Percentiles rank a stretch among this genome's conserved stretches.
Evolutionary conservation across 768 basidiomycete species (phyloP).

Genomic region (Amanita molliuscula): DNA sequence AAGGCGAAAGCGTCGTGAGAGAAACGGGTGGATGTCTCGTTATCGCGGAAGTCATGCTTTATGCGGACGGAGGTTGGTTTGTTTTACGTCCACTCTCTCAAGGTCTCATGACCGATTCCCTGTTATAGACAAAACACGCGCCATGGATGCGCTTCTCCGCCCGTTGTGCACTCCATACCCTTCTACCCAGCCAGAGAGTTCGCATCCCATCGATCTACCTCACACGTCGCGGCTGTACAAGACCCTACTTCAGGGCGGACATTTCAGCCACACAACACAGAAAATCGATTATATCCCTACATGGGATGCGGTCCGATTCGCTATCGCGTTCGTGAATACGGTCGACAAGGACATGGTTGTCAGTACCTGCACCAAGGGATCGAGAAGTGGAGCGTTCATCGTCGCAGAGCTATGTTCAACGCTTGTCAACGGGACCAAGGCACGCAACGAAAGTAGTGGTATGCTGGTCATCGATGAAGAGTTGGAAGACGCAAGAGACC

Average conservation of each 20-base stretch:
- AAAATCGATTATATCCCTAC: conserved; percentile 34
- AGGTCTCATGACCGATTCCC: not conserved
- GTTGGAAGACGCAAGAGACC: conserved; percentile 23
- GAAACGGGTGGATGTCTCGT: conserved; percentile 78
- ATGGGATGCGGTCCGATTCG: conserved; percentile 56
- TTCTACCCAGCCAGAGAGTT: conserved; percentile 11
- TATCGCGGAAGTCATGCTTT: conserved; percentile 74
- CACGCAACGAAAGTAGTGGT: not conserved
- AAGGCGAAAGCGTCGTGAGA: conserved; percentile 49
- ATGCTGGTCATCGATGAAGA: conserved; percentile 5
- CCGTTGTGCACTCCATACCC: not conserved
- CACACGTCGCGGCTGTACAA: conserved; percentile 84
- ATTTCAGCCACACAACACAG: conserved; percentile 58
- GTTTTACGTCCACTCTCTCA: not conserved
- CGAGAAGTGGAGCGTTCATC: conserved; percentile 61
- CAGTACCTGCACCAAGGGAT: conserved; percentile 45
- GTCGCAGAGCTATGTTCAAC: conserved; percentile 65
- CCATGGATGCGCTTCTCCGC: conserved; percentile 40
- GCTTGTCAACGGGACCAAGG: conserved; percentile 20
- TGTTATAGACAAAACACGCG: conserved; percentile 58
- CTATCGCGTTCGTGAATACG: conserved; percentile 39
- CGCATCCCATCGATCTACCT: conserved; percentile 72
- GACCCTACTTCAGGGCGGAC: conserved; percentile 82
- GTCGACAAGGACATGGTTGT: conserved; percentile 43
- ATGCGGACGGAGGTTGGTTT: conserved; percentile 70